These are phyloP conservation scores for Arachis stenosperma DNA, from an alignment of 306 rosid species.

Conservation along the genomic window DNA sequence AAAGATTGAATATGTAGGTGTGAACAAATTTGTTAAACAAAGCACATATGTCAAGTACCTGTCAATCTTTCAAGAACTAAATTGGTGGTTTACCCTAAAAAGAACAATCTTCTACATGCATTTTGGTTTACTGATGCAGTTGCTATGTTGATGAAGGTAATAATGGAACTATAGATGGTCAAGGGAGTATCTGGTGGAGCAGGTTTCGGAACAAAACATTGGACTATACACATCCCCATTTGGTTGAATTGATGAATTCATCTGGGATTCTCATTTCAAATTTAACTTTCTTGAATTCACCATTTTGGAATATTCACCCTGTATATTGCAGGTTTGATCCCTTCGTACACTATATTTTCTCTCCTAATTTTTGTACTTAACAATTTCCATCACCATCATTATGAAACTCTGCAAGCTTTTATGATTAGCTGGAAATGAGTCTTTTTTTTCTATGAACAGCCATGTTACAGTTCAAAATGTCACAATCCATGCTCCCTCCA, in stretches of 20 bases:
- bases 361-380: conserved; percentile 19
- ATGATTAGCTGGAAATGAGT: conserved; percentile 56
- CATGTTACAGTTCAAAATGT: conserved; percentile 61
- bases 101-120: not conserved
- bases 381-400: conserved; percentile 37
- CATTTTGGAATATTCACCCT: conserved; percentile 83
- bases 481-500: conserved; percentile 67
- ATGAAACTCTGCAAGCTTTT: conserved; percentile 48
- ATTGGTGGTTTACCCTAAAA: too few relatives aligned
- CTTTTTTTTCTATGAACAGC: conserved; percentile 66
- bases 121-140: conserved; percentile 38
- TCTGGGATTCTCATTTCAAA: conserved; percentile 66
- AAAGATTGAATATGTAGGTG: too few relatives aligned
- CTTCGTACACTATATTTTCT: conserved; percentile 29
- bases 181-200: conserved; percentile 81
- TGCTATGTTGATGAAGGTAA: conserved; percentile 57
- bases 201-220: conserved; percentile 62
- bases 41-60: too few relatives aligned
- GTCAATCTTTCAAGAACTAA: too few relatives aligned
- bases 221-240: conserved; percentile 72
- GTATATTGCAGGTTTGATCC: conserved; percentile 81
- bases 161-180: conserved; percentile 75
- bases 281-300: conserved; percentile 68
- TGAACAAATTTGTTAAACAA: too few relatives aligned
- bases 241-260: conserved; percentile 78